A percentile compares a stretch with the other conserved stretches of the same genome.
Evolutionary conservation across 2,329 filamentous ascomycete genomes (phyloP).

Genomic region (Botrytis fabae): DNA sequence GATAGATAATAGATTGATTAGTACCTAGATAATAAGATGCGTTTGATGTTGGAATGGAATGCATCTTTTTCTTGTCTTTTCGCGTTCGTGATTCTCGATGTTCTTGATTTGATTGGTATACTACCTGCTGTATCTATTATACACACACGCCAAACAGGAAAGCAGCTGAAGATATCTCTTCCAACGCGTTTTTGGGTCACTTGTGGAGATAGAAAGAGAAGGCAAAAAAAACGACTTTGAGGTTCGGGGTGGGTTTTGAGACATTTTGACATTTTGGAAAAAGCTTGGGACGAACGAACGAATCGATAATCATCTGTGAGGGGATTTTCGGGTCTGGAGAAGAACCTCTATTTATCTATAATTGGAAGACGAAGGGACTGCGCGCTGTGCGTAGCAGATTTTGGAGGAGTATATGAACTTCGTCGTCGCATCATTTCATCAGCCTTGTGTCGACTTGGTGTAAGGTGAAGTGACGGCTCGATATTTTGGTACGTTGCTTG

Average conservation of each 20-base stretch:
- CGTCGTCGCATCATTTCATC: slow-evolving; percentile 12
- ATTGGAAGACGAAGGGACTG: slow-evolving; percentile 1
- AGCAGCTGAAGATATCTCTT: not conserved
- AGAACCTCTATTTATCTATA: not conserved
- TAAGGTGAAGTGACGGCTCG: slow-evolving; percentile 12
- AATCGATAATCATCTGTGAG: not conserved
- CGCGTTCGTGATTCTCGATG: not conserved
- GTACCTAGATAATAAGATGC: slow-evolving; percentile 8
- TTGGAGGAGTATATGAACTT: slow-evolving; percentile 15
- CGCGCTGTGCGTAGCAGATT: slow-evolving; percentile 20
- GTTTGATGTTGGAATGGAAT: not conserved
- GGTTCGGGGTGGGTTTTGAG: slow-evolving; percentile 4
- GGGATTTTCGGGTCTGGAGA: not conserved
- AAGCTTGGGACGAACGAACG: slow-evolving; percentile 16
- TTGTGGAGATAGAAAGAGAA: not conserved
- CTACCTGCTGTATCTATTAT: not conserved
- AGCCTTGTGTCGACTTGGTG: slow-evolving; percentile 15
- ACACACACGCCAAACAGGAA: not conserved
- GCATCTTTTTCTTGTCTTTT: not conserved
- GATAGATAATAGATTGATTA: not conserved
- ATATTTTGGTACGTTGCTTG: slow-evolving; percentile 18
- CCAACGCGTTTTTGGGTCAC: not conserved
- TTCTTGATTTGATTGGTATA: not conserved
- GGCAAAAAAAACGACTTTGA: not conserved
- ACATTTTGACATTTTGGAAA: slow-evolving; percentile 20